Evolutionary conservation across 2,329 filamentous ascomycete species (phyloP), one percentile per base, ranked within the genome.

Genomic region (Monosporascus sp.): DNA sequence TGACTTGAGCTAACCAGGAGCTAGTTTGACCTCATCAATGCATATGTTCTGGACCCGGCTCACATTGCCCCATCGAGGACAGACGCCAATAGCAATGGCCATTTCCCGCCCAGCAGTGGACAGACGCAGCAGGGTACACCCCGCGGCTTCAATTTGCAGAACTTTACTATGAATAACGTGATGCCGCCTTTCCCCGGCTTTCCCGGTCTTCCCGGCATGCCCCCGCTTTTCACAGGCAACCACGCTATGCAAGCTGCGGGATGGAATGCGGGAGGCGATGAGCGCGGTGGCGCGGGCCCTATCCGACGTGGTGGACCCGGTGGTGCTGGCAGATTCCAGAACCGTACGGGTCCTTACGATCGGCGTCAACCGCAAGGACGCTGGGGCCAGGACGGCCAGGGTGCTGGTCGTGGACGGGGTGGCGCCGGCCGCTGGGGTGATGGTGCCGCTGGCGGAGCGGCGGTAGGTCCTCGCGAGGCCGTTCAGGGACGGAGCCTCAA

Each of bases 11-110:
- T 78, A 67, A 78, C 59, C 9, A 18, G 52, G 35, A 43, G 36
- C 22, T 64, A 96, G 90, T 86, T 96, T 62, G 82, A 88, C 54
- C 84, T 97, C 17, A 89, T 99, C 66, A 99, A 99, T 67, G 85
- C 87, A 31, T 99, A 99, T 66, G 91, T 97, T 35, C 79, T 96
- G 45, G 94, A 99, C 65, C 94, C 94, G 41, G 86, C 93, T 11
- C 93, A 96, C 65, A 97, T 99, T 68, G 91, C 91, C 37, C 90
- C 94, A 1, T 95, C 92, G 11, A 83, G 93, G 53, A 94, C 92
- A 18, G 91, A 99, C 74, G 89, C 92, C 38, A 97, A 95, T 67
- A 95, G 89, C 63, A 97, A 97, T 64, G 93, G 93, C 1, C 93
- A 97, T 72, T 97, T 97, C 77, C 91, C 92, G 1, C 83, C 90